Conservation (phyloP, 2,329 filamentous ascomycete genomes). For the Lithohypha guttulata region DNA sequence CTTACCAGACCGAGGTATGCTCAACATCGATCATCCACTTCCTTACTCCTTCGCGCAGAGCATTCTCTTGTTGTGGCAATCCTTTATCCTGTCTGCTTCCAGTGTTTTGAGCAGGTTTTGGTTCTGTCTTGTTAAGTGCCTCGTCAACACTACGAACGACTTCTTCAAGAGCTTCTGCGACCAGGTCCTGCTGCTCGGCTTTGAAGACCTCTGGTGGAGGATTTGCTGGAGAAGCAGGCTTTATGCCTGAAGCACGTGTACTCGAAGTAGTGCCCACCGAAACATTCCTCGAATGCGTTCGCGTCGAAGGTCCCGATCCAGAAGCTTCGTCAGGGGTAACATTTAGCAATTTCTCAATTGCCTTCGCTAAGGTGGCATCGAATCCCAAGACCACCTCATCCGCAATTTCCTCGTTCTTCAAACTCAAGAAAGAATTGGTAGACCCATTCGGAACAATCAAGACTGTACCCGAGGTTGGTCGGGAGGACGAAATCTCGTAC, state of each 20-base stretch:
- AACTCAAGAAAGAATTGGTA: neutral
- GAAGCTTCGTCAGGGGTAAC: neutral
- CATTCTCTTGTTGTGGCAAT: conserved; percentile 35
- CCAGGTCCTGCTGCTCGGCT: conserved; percentile 42
- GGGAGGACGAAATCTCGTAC: conserved; percentile 21
- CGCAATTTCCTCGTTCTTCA: conserved; percentile 39
- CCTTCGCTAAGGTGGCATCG: conserved; percentile 47
- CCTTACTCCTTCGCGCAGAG: conserved; percentile 45
- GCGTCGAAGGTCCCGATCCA: conserved; percentile 3
- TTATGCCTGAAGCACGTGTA: conserved; percentile 25
- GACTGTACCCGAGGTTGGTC: neutral
- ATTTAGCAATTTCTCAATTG: conserved; percentile 43
- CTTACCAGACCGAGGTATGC: conserved; percentile 24
- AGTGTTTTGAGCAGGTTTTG: conserved; percentile 24
- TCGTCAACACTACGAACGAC: conserved; percentile 46
- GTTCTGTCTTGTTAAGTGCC: conserved; percentile 34
- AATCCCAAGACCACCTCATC: conserved; percentile 48
- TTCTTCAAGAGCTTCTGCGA: conserved; percentile 47
- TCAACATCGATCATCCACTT: conserved; percentile 45
- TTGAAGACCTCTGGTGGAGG: conserved; percentile 10
- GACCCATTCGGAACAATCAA: neutral
- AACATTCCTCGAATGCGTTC: conserved; percentile 14
- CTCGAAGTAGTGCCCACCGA: conserved; percentile 18
- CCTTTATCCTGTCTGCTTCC: conserved; percentile 21
- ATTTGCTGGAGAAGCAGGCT: conserved; percentile 30